Base-by-base conservation (phyloP, 2,329 filamentous ascomycete genomes). In the Chrysosporium queenslandicum region DNA sequence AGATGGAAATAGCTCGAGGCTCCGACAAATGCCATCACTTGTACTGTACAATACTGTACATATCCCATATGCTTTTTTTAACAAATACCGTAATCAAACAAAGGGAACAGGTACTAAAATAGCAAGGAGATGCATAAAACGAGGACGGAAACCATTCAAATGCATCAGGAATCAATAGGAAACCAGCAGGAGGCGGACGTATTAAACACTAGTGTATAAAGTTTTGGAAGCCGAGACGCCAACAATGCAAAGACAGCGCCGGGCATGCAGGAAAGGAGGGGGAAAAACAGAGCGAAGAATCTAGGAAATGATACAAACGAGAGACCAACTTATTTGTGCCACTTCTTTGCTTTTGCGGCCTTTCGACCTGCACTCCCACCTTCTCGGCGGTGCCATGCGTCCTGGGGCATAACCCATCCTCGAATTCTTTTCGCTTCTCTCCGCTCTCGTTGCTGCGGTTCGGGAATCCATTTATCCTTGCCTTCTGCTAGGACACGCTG, bases 401-500 rank as follows among this genome's bases (percentile, higher is more conserved):
- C 80, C 47, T 78, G 74, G 3, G 80, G 80, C 67, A 75, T 78
- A 0, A 81, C 77, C 80, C 80, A 83, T 0, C 80, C 80, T 40
- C 80, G 65, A 2, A 77, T 69, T 20, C 77, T 67, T 68, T 81
- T 82, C 21, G 79, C 78, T 62, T 78, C 77, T 21, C 80, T 66
- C 63, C 76, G 77, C 70, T 83, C 80, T n/a, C 74, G 72, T 56
- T 77, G 75, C 42, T 79, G 73, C 18, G 72, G 74, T 63, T 79
- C 78, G 1, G 80, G 80, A 53, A 84, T 81, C 80, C 80, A 82
- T 43, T 70, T 70, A 63, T 84, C 81, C 58, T 78, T 77, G 9
- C 67, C 66, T 14, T 80, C 76, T 1, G 66, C 58, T 9, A 78
- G 63, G 56, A 76, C 70, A 45, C 76, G 74, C 62, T 79, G 74